Evolutionary conservation across 441 rosid genomes (phyloP).

Genomic region (Adansonia grandidieri): DNA sequence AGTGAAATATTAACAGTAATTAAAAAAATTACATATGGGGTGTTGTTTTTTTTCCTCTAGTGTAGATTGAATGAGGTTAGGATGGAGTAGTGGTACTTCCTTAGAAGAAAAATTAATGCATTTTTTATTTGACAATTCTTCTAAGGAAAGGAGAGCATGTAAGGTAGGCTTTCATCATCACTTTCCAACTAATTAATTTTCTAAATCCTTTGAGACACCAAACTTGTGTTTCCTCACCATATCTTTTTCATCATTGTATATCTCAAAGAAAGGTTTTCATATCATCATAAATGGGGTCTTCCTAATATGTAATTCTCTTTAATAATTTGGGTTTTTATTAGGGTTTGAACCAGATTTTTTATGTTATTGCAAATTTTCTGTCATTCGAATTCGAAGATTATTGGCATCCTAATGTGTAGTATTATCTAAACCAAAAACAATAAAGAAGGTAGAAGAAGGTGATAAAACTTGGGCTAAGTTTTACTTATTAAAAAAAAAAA

Average conservation of each 20-base stretch:
- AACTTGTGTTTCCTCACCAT: constrained; percentile 25
- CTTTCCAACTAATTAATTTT: constrained; percentile 30
- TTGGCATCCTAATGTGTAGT: too few relatives aligned
- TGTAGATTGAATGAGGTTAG: neutral
- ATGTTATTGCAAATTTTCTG: too few relatives aligned
- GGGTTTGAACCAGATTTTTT: too few relatives aligned
- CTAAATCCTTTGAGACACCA: constrained; percentile 30
- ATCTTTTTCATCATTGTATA: constrained; percentile 7
- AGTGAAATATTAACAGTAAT: neutral
- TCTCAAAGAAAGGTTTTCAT: neutral
- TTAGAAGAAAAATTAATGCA: neutral
- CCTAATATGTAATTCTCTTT: too few relatives aligned
- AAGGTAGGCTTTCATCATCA: constrained; percentile 54
- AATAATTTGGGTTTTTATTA: too few relatives aligned
- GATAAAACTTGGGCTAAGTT: too few relatives aligned
- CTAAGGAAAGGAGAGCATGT: constrained; percentile 23
- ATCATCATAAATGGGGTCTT: neutral
- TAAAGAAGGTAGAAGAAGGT: too few relatives aligned
- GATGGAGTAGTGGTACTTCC: neutral
- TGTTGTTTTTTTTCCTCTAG: neutral
- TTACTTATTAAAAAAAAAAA: too few relatives aligned
- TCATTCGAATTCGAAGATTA: too few relatives aligned
- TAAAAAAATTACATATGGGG: neutral
- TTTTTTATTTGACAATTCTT: constrained; percentile 32
- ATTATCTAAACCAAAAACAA: too few relatives aligned